Evolutionary conservation across 495 filamentous ascomycete genomes (phyloP).

Genomic region (Aspergillus funiculosus): DNA sequence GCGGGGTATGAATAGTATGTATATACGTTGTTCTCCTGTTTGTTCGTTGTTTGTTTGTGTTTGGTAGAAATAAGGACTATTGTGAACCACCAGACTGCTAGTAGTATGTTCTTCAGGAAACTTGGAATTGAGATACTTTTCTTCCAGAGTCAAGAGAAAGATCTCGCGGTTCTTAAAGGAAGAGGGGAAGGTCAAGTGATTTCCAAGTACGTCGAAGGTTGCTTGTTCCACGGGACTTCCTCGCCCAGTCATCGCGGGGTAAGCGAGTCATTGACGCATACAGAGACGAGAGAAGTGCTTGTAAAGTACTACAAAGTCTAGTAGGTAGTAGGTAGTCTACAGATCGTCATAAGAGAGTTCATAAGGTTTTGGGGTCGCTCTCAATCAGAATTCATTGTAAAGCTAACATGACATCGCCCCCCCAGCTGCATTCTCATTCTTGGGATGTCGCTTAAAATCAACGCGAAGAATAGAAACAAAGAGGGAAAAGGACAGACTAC

Average conservation of each 20-base stretch:
- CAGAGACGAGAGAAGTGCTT: neutral
- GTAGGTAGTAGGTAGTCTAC: too few relatives aligned
- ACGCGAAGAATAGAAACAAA: conserved; percentile 4
- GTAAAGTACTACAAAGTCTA: too few relatives aligned
- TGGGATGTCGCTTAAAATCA: conserved; percentile 8
- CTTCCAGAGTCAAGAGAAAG: too few relatives aligned
- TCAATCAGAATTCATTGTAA: neutral
- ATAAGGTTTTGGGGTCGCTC: too few relatives aligned
- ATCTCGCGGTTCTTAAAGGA: conserved; percentile 7
- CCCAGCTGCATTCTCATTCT: neutral
- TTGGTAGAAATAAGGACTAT: too few relatives aligned
- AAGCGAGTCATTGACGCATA: neutral
- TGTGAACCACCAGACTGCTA: too few relatives aligned
- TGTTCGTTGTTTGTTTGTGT: too few relatives aligned
- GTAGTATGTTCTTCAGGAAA: too few relatives aligned
- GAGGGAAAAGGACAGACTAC: neutral
- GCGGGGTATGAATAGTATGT: neutral
- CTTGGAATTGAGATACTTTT: too few relatives aligned
- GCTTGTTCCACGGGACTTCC: conserved; percentile 16
- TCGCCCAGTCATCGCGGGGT: conserved; percentile 11
- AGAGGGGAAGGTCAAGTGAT: conserved; percentile 21
- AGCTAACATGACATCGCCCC: conserved; percentile 5
- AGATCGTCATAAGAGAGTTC: too few relatives aligned
- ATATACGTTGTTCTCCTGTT: neutral
- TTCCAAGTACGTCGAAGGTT: too few relatives aligned